A percentile compares a stretch with the other conserved stretches of the same genome.
These are phyloP conservation scores for Saraca asoca DNA, from an alignment of 331 rosid genomes.

Conservation along the genomic window DNA sequence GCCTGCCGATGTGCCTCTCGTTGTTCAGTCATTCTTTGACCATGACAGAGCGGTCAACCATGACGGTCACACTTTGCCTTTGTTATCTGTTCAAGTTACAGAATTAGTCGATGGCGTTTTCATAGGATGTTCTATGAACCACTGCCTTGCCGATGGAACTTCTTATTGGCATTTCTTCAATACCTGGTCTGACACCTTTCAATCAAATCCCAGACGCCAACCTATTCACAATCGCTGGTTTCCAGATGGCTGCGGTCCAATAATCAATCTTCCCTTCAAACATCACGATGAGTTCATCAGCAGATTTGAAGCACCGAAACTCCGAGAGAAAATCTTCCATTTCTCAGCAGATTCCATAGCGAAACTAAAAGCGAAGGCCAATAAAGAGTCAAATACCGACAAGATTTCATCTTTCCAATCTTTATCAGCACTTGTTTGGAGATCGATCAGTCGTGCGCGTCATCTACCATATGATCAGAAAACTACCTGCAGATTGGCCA, in stretches of 20 bases:
- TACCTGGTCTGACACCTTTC: slow-evolving; percentile 58
- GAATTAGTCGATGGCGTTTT: slow-evolving; percentile 57
- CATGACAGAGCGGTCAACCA: slow-evolving; percentile 57
- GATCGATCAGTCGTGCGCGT: slow-evolving; percentile 52
- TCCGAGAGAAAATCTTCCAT: slow-evolving; percentile 63
- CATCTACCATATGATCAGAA: neutral
- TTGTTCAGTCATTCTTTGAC: slow-evolving; percentile 57
- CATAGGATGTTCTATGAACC: slow-evolving; percentile 62
- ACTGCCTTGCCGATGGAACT: slow-evolving; percentile 52
- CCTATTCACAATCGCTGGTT: slow-evolving; percentile 62
- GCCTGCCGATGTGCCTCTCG: slow-evolving; percentile 45
- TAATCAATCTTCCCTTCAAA: slow-evolving; percentile 60
- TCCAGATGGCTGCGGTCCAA: slow-evolving; percentile 48
- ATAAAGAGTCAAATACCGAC: slow-evolving; percentile 41
- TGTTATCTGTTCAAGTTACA: slow-evolving; percentile 60
- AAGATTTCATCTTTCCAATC: slow-evolving; percentile 66
- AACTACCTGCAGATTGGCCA: slow-evolving; percentile 45
- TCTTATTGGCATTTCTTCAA: slow-evolving; percentile 71
- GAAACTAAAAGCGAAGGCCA: slow-evolving; percentile 62
- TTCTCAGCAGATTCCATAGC: slow-evolving; percentile 57
- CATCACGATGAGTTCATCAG: slow-evolving; percentile 46
- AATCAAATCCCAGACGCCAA: slow-evolving; percentile 32
- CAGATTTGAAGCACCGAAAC: slow-evolving; percentile 46
- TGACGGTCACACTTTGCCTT: slow-evolving; percentile 51
- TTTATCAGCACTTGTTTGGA: slow-evolving; percentile 67